Percentiles rank a stretch among this genome's conserved stretches.
phyloP scores from a whole-genome alignment of 768 basidiomycete genomes.

The Phlebiopsis gigantea region DNA sequence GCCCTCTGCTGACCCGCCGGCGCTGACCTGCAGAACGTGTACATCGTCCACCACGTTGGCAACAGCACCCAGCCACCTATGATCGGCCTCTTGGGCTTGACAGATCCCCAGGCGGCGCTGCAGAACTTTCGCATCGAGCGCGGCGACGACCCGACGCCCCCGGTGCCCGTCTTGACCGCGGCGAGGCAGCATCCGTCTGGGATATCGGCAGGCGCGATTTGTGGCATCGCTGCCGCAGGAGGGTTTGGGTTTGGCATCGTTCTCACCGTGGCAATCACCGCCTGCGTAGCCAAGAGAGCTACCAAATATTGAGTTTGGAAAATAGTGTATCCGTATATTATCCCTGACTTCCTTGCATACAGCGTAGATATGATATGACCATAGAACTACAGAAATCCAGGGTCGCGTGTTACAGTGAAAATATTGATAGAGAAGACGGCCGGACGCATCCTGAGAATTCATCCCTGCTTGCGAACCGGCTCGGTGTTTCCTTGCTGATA shows the following conservation, averaged over 20 bases:
- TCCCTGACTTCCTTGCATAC: not conserved
- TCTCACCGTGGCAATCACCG: slow-evolving; percentile 16
- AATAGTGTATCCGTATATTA: not conserved
- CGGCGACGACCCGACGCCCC: slow-evolving; percentile 34
- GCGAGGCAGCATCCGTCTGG: slow-evolving; percentile 5
- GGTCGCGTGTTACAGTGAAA: not conserved
- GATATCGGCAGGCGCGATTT: slow-evolving; percentile 20
- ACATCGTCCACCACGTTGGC: slow-evolving; percentile 41
- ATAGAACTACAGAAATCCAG: not conserved
- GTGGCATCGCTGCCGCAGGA: slow-evolving; percentile 25
- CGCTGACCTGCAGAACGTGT: slow-evolving; percentile 40
- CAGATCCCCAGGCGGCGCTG: slow-evolving; percentile 32
- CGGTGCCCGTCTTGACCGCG: slow-evolving; percentile 15
- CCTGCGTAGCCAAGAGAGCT: slow-evolving; percentile 3
- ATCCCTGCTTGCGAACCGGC: not conserved
- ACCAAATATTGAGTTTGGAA: slow-evolving; percentile 6
- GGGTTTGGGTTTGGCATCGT: slow-evolving; percentile 34
- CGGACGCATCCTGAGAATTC: not conserved
- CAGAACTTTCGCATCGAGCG: slow-evolving; percentile 35
- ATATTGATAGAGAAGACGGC: not conserved
- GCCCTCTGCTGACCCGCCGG: not conserved
- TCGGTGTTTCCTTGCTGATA: slow-evolving; percentile 24
- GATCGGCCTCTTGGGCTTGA: slow-evolving; percentile 43
- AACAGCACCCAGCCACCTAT: slow-evolving; percentile 34
- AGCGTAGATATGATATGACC: not conserved